Evolutionary conservation across 805 yeast species (phyloP), one percentile per base, ranked within the genome.

Genomic region (Kodamaea laetipori): DNA sequence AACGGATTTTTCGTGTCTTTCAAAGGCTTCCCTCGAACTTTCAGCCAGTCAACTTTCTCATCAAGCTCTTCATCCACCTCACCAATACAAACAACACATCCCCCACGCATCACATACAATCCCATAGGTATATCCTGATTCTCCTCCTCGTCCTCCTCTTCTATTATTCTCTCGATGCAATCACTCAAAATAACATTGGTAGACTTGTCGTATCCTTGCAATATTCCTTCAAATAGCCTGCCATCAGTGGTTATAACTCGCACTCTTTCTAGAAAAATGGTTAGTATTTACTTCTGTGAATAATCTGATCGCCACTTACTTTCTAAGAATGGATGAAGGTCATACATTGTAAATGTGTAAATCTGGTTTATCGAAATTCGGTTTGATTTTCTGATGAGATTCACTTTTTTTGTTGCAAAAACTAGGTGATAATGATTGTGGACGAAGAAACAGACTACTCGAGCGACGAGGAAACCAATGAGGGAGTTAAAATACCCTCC

Each of bases 141-240:
- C 39, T 64, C 69, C 7, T 64, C 64, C 4, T 62, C 62, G n/a
- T 57, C 63, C n/a, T 68, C 71, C 0, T 57, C 57, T 40, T 67
- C 69, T 34, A 81, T 68, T 12, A 79, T 56, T 37, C 83, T 60
- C 55, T 82, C 86, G 15, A 65, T 58, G 12, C 84, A 73, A 31
- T 71, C 61, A 2, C 78, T 63, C 31, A 84, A 61, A 30, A 84
- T 67, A 26, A 85, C 54, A 55, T 85, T 85, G 17, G 86, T 77
- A 35, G 78, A 69, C 49, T 80, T 78, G 58, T 85, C 92, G 53
- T 69, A 84, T 5, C 90, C 89, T 50, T 64, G 64, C 16, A 71
- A 63, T 15, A 54, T 58, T 3, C 76, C 76, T 52, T 69, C 74
- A 33, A 76, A 68, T 41, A 74, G 67, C 38, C 78, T 64, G 8